Conservation (phyloP, 345 rosid species). For the Moringa oleifera region DNA sequence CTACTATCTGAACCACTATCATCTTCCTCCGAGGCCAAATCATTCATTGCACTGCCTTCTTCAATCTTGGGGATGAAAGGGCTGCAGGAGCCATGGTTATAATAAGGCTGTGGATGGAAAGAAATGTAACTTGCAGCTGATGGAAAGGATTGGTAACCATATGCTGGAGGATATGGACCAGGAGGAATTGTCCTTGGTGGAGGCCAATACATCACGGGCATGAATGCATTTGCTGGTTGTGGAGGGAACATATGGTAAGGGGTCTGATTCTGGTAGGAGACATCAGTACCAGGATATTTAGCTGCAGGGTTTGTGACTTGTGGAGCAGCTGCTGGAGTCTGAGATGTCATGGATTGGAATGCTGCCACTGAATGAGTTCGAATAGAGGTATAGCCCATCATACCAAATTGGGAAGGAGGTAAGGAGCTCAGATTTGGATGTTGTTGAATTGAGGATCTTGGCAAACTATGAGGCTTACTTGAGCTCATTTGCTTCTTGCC, state of each 20-base stretch:
- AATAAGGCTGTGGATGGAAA: conserved; percentile 27
- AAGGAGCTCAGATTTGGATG: conserved; percentile 12
- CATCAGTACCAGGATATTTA: conserved; percentile 8
- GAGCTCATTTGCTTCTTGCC: conserved; percentile 28
- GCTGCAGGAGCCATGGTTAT: conserved; percentile 20
- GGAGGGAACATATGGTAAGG: conserved; percentile 28
- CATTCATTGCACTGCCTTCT: conserved; percentile 16
- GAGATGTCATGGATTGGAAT: conserved; percentile 21
- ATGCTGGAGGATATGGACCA: conserved; percentile 26
- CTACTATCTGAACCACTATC: conserved; percentile 32
- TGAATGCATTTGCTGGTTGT: conserved; percentile 31
- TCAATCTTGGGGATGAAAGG: conserved; percentile 14
- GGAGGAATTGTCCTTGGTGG: conserved; percentile 33
- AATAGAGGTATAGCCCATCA: conserved; percentile 22
- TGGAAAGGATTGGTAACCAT: conserved; percentile 29
- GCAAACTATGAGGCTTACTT: conserved; percentile 11
- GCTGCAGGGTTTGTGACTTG: conserved; percentile 11
- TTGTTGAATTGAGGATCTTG: conserved; percentile 21
- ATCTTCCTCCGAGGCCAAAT: conserved; percentile 17
- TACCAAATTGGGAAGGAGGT: conserved; percentile 27
- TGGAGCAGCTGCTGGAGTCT: conserved; percentile 11
- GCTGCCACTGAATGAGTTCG: conserved; percentile 28
- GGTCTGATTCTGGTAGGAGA: conserved; percentile 29
- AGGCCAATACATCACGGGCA: conserved; percentile 57
- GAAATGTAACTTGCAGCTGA: conserved; percentile 27